Percentiles rank a stretch among this genome's conserved stretches.
Conservation (phyloP, 225 moss, liverwort and hornwort genomes). For the Pseudoscleropodium purum region DNA sequence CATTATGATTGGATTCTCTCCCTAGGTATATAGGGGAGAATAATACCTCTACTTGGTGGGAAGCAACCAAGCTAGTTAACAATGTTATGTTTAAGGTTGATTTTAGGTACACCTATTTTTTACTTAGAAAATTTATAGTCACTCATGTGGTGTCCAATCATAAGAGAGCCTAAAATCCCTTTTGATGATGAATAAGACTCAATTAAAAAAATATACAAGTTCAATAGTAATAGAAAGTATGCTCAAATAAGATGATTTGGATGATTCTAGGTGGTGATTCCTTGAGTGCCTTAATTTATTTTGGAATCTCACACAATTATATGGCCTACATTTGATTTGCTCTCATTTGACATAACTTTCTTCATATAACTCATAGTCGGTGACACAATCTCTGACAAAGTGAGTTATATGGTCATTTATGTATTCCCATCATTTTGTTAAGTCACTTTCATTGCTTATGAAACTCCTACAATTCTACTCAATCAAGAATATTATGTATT, state of each 20-base stretch:
- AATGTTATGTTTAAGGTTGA: too few relatives aligned
- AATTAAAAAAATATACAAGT: too few relatives aligned
- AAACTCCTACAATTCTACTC: not conserved
- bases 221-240: not conserved
- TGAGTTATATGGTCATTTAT: not conserved
- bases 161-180: not conserved
- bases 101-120: not conserved
- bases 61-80: too few relatives aligned
- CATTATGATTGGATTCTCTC: too few relatives aligned
- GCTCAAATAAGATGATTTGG: not conserved
- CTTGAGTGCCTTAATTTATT: not conserved
- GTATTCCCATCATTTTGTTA: not conserved
- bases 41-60: too few relatives aligned
- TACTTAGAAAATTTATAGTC: not conserved
- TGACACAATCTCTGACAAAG: too few relatives aligned
- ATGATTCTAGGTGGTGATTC: not conserved
- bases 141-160: not conserved
- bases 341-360: too few relatives aligned
- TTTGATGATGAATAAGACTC: too few relatives aligned
- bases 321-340: too few relatives aligned
- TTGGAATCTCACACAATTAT: not conserved
- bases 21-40: too few relatives aligned
- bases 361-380: too few relatives aligned
- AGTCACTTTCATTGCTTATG: too few relatives aligned
- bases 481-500: not conserved